phyloP scores from a whole-genome alignment of 805 yeast genomes.

The Spathaspora arborariae region DNA sequence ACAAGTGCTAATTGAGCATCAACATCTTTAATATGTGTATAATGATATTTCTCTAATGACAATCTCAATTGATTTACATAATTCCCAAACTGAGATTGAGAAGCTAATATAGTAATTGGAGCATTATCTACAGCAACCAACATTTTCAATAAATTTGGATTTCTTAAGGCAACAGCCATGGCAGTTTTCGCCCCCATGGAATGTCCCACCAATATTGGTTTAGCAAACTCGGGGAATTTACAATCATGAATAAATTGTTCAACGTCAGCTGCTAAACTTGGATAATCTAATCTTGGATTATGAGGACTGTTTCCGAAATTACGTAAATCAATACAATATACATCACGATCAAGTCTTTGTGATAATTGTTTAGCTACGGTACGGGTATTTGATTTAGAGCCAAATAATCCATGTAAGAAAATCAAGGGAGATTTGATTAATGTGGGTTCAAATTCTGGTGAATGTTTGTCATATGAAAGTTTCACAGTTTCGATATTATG shows the following conservation, averaged over 20 bases:
- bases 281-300: constrained; percentile 65
- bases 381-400: constrained; percentile 76
- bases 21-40: constrained; percentile 60
- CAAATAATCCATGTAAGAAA: constrained; percentile 86
- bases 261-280: constrained; percentile 82
- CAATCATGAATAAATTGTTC: constrained; percentile 53
- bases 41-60: constrained; percentile 46
- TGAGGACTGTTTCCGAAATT: constrained; percentile 95
- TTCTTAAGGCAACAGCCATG: constrained; percentile 76
- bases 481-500: constrained; percentile 47
- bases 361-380: constrained; percentile 66
- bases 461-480: constrained; percentile 50
- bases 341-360: constrained; percentile 46
- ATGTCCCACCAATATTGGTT: constrained; percentile 71
- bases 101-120: constrained; percentile 60
- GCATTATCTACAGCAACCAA: constrained; percentile 85
- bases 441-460: constrained; percentile 19
- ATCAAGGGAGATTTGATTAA: constrained; percentile 56
- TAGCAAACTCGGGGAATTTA: constrained; percentile 20
- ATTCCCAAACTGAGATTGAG: constrained; percentile 54
- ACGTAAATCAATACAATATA: constrained; percentile 72
- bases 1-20: constrained; percentile 57
- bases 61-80: constrained; percentile 63
- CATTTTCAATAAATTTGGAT: constrained; percentile 57
- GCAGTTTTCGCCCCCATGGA: constrained; percentile 95